Base-by-base conservation (phyloP, 371 early-diverging fungal species). In the Rhizopus sp. region DNA sequence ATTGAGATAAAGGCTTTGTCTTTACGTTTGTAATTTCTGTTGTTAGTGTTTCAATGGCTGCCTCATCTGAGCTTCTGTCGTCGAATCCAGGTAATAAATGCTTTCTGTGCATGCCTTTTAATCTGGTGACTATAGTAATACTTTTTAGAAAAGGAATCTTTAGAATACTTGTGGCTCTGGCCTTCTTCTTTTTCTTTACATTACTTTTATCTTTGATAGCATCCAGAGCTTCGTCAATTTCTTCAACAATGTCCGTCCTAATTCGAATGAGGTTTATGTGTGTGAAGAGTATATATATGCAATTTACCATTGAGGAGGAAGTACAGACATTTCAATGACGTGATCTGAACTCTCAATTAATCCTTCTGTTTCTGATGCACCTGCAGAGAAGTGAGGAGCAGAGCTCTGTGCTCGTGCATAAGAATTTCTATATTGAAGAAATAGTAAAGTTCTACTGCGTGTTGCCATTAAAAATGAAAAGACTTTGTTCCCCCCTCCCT, bases 61-160 rank as follows among this genome's bases (percentile, higher is more conserved):
- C 83, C 71, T 95, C 94, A 63, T 93, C 94, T 9, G 77, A 84
- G 2, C 86, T 73, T 35, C 88, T 82, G 70, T 98, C 97, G 59
- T 95, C 93, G 60, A 98, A 97, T 30, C 96, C 96, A 15, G 97
- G 96, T 48, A 97, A 68, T 16, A 96, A 71, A 64, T 95, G 92
- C 64, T 91, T 91, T 57, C 90, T 88, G 75, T 98, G 95, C 79
- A 95, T 81, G 12, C 69, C 79, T 46, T 95, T 89, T n/a, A 98
- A 80, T 29, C 80, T 84, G 54, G 76, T 75, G n/a, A 95, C 93
- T 94, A 69, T n/a, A 23, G 23, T 23, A 23, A 23, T 23, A 23
- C 23, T 23, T 23, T 23, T 23, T 23, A 23, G 23, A 23, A 23
- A 23, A 23, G 23, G 23, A 23, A 23, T 2, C 23, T 23, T 23